Evolutionary conservation across 345 rosid genomes (phyloP), one percentile per base, ranked within the genome.

Genomic region (Populus deltoides): DNA sequence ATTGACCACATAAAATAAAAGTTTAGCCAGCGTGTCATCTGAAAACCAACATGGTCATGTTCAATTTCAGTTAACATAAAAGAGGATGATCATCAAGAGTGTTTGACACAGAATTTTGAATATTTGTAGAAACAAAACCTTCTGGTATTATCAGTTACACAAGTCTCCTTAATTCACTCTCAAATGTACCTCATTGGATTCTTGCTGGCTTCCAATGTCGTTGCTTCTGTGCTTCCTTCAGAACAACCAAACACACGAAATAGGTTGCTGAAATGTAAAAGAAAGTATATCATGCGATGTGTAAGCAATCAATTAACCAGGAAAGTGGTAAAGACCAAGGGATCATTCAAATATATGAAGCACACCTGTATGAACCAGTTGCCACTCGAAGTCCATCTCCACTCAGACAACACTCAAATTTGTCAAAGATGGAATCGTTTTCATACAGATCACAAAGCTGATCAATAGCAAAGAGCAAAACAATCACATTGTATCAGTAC

Each of bases 361-460:
- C 66, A 70, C 24, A 91, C 94, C 94, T 88, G 87, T 91, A 91
- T 66, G 94, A 91, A 81, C 94, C 94, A 24, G 94, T 89, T 10
- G 94, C 94, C 71, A 87, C 88, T 69, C 90, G 88, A 38, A 59
- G 72, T 57, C 94, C 92, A 53, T 89, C 90, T 66, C 92, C 90
- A 69, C 92, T 89, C 27, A 89, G 77, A 78, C 90, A 87, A 75
- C 92, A 87, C 82, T 89, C 92, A 10, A 89, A 89, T 81, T 89
- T 89, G 81, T 89, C 92, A 66, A 89, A 89, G 85, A 89, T 87
- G 22, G 90, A 89, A 83, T 89, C 92, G 51, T 86, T 90, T 81
- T 90, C 93, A 39, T 91, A 91, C 78, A 91, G 78, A 85, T 91
- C 94, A 72, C 90, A 91, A 2, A 91, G 86, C 94, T 91, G 88